These are phyloP conservation scores for Mrakia blollopis DNA, from an alignment of 768 basidiomycete species.

Conservation along the genomic window DNA sequence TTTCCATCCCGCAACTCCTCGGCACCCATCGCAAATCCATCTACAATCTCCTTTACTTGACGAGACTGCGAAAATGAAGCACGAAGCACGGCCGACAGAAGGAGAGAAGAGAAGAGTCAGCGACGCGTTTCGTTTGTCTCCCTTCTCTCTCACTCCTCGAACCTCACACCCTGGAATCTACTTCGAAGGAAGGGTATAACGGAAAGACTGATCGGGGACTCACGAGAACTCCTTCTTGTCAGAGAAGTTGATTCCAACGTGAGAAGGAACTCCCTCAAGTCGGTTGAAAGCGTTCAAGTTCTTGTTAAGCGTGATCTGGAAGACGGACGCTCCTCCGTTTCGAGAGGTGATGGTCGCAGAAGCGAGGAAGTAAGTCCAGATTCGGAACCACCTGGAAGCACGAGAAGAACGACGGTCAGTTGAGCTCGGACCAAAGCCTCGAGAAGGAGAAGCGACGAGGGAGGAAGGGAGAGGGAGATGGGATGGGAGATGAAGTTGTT, in stretches of 20 bases:
- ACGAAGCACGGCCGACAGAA: no score
- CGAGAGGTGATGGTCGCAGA: slow-evolving; percentile 68
- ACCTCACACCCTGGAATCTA: no score
- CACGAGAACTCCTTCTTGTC: slow-evolving; percentile 31
- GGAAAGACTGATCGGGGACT: not conserved
- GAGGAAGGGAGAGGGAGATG: not conserved
- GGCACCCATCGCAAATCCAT: no score
- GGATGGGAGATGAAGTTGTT: no score
- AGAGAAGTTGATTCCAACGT: slow-evolving; percentile 43
- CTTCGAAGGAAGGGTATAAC: no score
- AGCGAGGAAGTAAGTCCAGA: slow-evolving; percentile 97
- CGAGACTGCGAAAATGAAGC: no score
- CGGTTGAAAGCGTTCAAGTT: slow-evolving; percentile 95
- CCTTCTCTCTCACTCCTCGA: no score
- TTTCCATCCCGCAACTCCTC: no score
- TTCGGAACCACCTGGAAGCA: slow-evolving; percentile 64
- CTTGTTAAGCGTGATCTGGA: slow-evolving; percentile 97
- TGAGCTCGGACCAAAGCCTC: slow-evolving; percentile 27
- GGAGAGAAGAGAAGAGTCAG: no score
- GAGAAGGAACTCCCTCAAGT: slow-evolving; percentile 73
- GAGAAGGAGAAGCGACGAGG: no score
- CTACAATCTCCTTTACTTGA: no score
- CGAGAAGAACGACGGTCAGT: not conserved
- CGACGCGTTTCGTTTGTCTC: no score
- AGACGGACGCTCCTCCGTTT: slow-evolving; percentile 85